Percentiles rank a stretch among this genome's conserved stretches.
These are phyloP conservation scores for Hanseniaspora valbyensis DNA, from an alignment of 805 yeast species.

Conservation along the genomic window DNA sequence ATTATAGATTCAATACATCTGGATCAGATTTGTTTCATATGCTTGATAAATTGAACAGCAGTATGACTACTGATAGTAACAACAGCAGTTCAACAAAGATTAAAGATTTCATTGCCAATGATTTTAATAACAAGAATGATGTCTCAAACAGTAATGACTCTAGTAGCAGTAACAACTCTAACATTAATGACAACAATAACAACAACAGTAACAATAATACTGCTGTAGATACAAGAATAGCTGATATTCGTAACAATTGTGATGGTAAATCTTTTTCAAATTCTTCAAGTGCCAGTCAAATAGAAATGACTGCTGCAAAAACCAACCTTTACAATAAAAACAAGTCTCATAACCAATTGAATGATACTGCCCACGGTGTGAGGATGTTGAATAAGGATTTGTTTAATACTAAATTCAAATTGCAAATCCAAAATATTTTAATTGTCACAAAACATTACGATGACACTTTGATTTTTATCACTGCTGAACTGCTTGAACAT, in stretches of 20 bases:
- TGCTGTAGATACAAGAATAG: background rate
- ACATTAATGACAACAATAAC: background rate
- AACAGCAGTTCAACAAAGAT: slow-evolving; percentile 1
- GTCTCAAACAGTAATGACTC: background rate
- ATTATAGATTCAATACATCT: slow-evolving; percentile 1
- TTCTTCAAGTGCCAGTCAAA: slow-evolving; percentile 9
- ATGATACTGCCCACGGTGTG: slow-evolving; percentile 73
- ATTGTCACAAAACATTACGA: slow-evolving; percentile 87
- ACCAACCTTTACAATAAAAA: slow-evolving; percentile 42
- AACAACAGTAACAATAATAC: background rate
- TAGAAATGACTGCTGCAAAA: slow-evolving; percentile 19
- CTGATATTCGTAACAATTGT: background rate
- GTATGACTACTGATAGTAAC: background rate
- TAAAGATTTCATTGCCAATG: background rate
- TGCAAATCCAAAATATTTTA: slow-evolving; percentile 60
- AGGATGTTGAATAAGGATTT: slow-evolving; percentile 63
- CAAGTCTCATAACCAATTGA: slow-evolving; percentile 60
- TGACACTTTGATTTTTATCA: slow-evolving; percentile 59
- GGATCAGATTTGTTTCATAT: slow-evolving; percentile 5
- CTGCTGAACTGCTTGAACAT: slow-evolving; percentile 76
- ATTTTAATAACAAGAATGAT: background rate
- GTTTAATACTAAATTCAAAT: slow-evolving; percentile 56
- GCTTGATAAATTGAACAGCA: slow-evolving; percentile 6
- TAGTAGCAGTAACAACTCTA: background rate
- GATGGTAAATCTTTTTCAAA: slow-evolving; percentile 16